Evolutionary conservation across 1,284 basidiomycete genomes (phyloP), one percentile per base, ranked within the genome.

Genomic region (Cutaneotrichosporon arboriforme): DNA sequence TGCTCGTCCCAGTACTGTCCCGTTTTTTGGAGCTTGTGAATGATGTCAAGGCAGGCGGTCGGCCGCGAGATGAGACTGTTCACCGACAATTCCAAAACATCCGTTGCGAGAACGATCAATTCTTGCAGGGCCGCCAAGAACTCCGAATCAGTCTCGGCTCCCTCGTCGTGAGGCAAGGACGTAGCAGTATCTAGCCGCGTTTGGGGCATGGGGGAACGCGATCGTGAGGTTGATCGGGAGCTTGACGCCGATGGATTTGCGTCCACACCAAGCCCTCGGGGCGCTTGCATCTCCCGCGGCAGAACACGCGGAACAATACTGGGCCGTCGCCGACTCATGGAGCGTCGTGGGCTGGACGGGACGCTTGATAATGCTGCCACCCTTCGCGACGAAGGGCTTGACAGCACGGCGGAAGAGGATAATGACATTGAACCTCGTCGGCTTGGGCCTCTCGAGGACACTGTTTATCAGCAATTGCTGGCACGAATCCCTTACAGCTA

Each of bases 1-100:
- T 97, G 88, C 52, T 93, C 90, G 66, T 97, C 94, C 96, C 96
- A 98, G 13, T 86, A 84, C 65, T 85, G 87, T 52, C 96, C 96
- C 59, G 97, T 88, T 55, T 81, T 81, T 75, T 97, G 93, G 0
- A 97, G 84, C 52, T 88, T 82, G 65, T 90, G 85, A 31, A 98
- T 92, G 57, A 94, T 82, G 58, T 86, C 81, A 58, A 88, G 86
- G 73, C 91, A 96, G 26, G 85, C 76, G 67, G 91, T 89, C 34
- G 92, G 84, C 54, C 88, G 84, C 5, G 86, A 81, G 0, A 90
- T 90, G 46, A 98, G 83, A 59, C 89, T 84, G 17, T 85, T 80
- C 58, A 94, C 82, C 31, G 90, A 86, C 78, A 90, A 92, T 62
- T 97, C 93, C 26, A 85, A 80, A 52, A 98, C 85, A 65, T 97